phyloP scores from a whole-genome alignment of 305 asterid genomes.

The Fraxinus albicans region DNA sequence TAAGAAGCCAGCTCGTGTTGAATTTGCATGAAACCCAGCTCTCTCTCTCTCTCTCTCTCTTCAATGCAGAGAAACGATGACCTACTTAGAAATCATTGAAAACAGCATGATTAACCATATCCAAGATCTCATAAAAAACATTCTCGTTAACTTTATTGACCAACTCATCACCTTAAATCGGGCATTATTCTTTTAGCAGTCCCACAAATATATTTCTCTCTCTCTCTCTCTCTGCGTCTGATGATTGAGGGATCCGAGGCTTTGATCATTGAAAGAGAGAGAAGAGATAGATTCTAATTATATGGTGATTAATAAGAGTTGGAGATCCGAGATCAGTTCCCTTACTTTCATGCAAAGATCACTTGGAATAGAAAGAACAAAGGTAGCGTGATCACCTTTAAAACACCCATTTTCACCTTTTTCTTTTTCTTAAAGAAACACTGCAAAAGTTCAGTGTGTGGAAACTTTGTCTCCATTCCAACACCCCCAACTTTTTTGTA shows the following conservation, averaged over 20 bases:
- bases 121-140: conserved; percentile 31
- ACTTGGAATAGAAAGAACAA: conserved; percentile 36
- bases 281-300: conserved; percentile 7
- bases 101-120: conserved; percentile 29
- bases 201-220: conserved; percentile 23
- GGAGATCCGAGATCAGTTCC: conserved; percentile 52
- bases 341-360: conserved; percentile 78
- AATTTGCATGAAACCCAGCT: neutral
- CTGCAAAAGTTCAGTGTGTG: conserved; percentile 77
- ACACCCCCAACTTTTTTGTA: conserved; percentile 20
- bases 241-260: conserved; percentile 64
- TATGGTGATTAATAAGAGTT: conserved; percentile 25
- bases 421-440: conserved; percentile 49
- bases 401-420: conserved; percentile 44
- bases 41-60: neutral
- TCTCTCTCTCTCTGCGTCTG: conserved; percentile 29
- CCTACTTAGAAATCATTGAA: conserved; percentile 28
- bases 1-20: neutral
- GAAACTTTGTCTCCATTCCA: conserved; percentile 88
- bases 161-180: conserved; percentile 30
- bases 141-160: conserved; percentile 36
- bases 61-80: neutral
- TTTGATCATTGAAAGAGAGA: conserved; percentile 33
- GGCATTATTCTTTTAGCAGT: conserved; percentile 8
- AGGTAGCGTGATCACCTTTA: conserved; percentile 48